phyloP scores from a whole-genome alignment of 805 yeast genomes.

The Hanseniaspora hatyaiensis region DNA sequence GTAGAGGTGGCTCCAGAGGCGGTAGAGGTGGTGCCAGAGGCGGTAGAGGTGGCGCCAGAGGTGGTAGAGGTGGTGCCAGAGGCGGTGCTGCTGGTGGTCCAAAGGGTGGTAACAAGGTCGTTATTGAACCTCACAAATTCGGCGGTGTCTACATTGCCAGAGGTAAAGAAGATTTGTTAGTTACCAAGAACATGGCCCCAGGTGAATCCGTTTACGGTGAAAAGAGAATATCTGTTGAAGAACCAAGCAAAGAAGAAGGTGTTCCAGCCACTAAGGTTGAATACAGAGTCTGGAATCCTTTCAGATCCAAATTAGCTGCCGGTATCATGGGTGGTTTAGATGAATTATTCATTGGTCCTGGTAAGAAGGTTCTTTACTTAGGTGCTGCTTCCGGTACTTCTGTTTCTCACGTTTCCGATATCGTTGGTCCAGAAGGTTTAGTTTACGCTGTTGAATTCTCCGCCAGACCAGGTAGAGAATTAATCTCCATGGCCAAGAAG shows the following conservation, averaged over 20 bases:
- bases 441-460: slow-evolving; percentile 99
- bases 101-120: slow-evolving; percentile 86
- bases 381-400: slow-evolving; percentile 99
- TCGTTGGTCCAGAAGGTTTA: slow-evolving; percentile 97
- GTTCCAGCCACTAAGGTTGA: slow-evolving; percentile 87
- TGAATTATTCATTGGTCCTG: slow-evolving; percentile 94
- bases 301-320: slow-evolving; percentile 98
- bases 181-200: slow-evolving; percentile 93
- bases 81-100: slow-evolving; percentile 77
- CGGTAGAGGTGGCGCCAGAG: slow-evolving; percentile 47
- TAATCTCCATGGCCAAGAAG: slow-evolving; percentile 99
- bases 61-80: slow-evolving; percentile 47
- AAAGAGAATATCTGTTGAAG: slow-evolving; percentile 88
- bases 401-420: slow-evolving; percentile 94
- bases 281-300: slow-evolving; percentile 99
- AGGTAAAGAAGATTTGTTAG: slow-evolving; percentile 97
- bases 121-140: slow-evolving; percentile 97
- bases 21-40: slow-evolving; percentile 38
- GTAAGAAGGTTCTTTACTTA: slow-evolving; percentile 89
- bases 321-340: slow-evolving; percentile 99
- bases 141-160: slow-evolving; percentile 98
- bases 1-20: slow-evolving; percentile 40
- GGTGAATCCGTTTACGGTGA: slow-evolving; percentile 99
- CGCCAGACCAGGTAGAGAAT: slow-evolving; percentile 99
- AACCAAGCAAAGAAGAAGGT: slow-evolving; percentile 78